Base-by-base conservation (phyloP, 2,329 filamentous ascomycete species). In the Sarocladiaceae sp. region DNA sequence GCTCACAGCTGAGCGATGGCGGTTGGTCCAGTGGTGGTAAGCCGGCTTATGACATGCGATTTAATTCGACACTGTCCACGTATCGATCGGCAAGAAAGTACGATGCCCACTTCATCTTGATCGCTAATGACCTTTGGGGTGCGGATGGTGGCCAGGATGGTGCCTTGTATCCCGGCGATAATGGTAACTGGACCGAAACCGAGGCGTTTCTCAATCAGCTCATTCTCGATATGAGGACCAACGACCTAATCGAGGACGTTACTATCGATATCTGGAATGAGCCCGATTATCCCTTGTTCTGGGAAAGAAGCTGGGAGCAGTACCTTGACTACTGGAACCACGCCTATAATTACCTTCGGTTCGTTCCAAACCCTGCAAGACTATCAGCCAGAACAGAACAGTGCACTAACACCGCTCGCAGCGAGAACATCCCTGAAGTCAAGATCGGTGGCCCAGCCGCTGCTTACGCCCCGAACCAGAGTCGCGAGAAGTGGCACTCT, bases 401-500 rank as follows among this genome's bases (percentile, higher is more conserved):
- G 26, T 31, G 15, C n/a, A 10, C 20, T 40, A n/a, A 40, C 37
- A 22, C 15, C 23, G 12, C 3, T 6, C 17, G 7, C 22, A 29
- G 40, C 40, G 23, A 26, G 40, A 46, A 28, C 25, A 28, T 31
- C 44, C 44, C 44, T 12, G 26, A 48, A 15, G 54, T 66, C 31
- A 54, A 55, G n/a, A 64, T 74, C 53, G 66, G 63, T 18, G 72
- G 72, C 1, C 74, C 73, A 4, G 65, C 71, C 7, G 59, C 62
- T 28, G 64, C 72, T 25, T 50, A 52, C 10, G 55, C 62, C 11
- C 71, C 73, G 0, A 48, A 56, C 13, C 23, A 55, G n/a, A 54
- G 53, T 39, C 67, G 69, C 49, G 60, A 57, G n/a, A 74, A 69
- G 68, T 78, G 71, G 71, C 65, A 63, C 3, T 58, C 60, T 26